phyloP scores from a whole-genome alignment of 2,329 filamentous ascomycete genomes.

The Cladosporium sp. region DNA sequence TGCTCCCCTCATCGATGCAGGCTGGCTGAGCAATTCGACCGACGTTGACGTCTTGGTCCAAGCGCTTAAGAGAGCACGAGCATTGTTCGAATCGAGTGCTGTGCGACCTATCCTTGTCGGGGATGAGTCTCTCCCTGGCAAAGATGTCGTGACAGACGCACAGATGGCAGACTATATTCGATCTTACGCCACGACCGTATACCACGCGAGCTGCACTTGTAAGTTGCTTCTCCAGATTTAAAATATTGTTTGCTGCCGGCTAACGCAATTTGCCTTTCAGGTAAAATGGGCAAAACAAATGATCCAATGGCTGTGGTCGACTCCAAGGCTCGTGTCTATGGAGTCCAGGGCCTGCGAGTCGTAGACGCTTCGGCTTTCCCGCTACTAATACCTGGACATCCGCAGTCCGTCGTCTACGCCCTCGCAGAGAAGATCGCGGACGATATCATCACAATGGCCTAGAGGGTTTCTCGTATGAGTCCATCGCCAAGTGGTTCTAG shows the following conservation, averaged over 20 bases:
- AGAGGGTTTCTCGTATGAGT: not conserved
- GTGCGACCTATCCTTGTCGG: not conserved
- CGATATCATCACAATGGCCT: not conserved
- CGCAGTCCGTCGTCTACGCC: constrained; percentile 24
- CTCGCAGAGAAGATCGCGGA: not conserved
- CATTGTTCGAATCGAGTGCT: constrained; percentile 23
- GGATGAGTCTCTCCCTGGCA: constrained; percentile 33
- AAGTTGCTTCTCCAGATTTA: not conserved
- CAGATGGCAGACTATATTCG: not conserved
- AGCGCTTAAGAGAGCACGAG: constrained; percentile 34
- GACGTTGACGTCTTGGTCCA: constrained; percentile 38
- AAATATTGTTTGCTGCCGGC: not conserved
- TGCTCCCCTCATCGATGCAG: constrained; percentile 37
- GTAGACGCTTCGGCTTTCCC: constrained; percentile 29
- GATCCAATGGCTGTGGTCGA: constrained; percentile 29
- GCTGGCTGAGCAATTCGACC: constrained; percentile 37
- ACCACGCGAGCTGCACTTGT: not conserved
- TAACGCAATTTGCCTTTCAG: not conserved
- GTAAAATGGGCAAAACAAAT: constrained; percentile 24
- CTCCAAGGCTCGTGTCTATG: constrained; percentile 24
- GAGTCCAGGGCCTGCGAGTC: constrained; percentile 26
- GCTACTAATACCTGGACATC: constrained; percentile 29
- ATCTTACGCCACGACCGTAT: not conserved
- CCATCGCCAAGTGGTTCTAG: not conserved
- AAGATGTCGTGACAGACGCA: not conserved